Evolutionary conservation across 768 basidiomycete genomes (phyloP), one percentile per base, ranked within the genome.

Genomic region (Baorangia bicolor): DNA sequence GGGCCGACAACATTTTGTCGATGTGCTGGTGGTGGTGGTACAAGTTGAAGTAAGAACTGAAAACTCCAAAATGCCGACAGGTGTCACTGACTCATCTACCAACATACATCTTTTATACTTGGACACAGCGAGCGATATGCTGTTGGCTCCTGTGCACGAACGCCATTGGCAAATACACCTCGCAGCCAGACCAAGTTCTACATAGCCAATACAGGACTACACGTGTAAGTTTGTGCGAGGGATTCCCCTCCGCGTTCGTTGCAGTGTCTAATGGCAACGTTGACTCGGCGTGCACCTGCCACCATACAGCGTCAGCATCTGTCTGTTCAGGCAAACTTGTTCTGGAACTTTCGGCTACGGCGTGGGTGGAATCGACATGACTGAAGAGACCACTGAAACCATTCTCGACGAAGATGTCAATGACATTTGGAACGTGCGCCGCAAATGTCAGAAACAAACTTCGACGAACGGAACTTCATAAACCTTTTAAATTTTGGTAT

Each of bases 1-100:
- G 72, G 50, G 57, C 60, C 40, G 70, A 66, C 61, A 75, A 53
- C 75, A 77, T 66, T 46, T 50, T 42, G 48, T 1, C 30, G 38
- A 41, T 20, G 43, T 49, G 51, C 28, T 46, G 37, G 41, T 49
- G 38, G 31, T 57, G 40, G 35, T 60, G 49, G 57, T 60, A 38
- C 27, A 37, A 47, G 41, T 20, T 9, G 47, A 39, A 28, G 49
- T 20, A 33, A 41, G 28, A 37, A 37, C 0, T 9, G 12, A 45
- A 59, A 42, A 43, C 20, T 10, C n/a, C 27, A 30, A 31, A 31
- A 5, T n/a, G n/a, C n/a, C n/a, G 35, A 43, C 31, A 8, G 16
- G 18, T 13, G 20, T 4, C 38, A 37, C 11, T 28, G 18, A 25
- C 27, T 21, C 54, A 1, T 25, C 14, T 10, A 8, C 20, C 38